Base-by-base conservation (phyloP, 306 rosid genomes). In the Quercus ilex region DNA sequence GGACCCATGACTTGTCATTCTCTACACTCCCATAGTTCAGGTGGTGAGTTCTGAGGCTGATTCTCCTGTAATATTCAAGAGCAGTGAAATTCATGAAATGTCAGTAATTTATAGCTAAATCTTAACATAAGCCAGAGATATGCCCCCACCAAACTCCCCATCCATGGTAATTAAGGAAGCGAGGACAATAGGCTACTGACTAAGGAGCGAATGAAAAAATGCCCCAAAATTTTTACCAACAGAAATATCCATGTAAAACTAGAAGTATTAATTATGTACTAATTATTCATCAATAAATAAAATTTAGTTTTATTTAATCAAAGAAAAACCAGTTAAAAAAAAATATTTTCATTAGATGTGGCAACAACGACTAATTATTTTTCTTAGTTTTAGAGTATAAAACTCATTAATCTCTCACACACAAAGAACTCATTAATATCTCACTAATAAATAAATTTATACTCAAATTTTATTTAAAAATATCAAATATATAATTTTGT, bases 1-100 rank as follows among this genome's bases (percentile, higher is more conserved):
- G 98, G 74, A 96, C 99, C 99, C 97, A 96, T 5, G 98, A 91
- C 83, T 93, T 97, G 74, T 96, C 98, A 33, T 90, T 91, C 83
- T 96, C 99, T 11, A 96, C 97, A 70, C 90, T 92, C 4, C 98
- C 99, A 76, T 96, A 97, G 86, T 96, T 91, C 77, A 93, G 98
- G 82, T 93, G 99, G 75, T 96, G 97, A 72, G 99, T 93, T 85
- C 89, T 86, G 43, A 93, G 99, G 77, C 97, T 91, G 9, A 96
- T 91, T 87, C 94, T 93, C 99, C 98, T 96, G 89, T 43, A 35
- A 69, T 69, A 43, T 17, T 9, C 21, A 46, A 19, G 21, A 17
- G 75, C 1, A 7, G 2, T 15, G 18, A 60, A 8, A 12, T 38
- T 58, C 4, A 43, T 14, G 9, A 51, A 28, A 46, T 21, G 60